A percentile compares a stretch with the other conserved stretches of the same genome.
These are phyloP conservation scores for Helotiales sp. DNA, from an alignment of 2,329 filamentous ascomycete species.

Conservation along the genomic window DNA sequence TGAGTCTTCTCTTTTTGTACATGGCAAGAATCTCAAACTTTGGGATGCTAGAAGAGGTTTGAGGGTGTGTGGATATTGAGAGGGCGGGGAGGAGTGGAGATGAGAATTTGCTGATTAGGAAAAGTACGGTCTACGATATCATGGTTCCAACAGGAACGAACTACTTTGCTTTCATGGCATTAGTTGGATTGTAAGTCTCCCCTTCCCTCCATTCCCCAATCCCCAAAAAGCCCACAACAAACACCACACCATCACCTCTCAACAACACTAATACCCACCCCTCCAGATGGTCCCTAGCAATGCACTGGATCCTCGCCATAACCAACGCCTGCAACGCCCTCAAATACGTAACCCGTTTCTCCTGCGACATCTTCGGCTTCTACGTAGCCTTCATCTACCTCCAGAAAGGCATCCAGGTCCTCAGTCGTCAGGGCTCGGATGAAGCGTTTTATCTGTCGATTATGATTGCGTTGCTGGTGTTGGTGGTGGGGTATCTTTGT, in stretches of 20 bases:
- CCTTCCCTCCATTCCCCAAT: background rate
- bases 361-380: slow-evolving; percentile 92
- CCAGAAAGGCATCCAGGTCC: slow-evolving; percentile 86
- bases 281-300: slow-evolving; percentile 78
- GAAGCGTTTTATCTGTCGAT: slow-evolving; percentile 76
- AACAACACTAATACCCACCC: too few species aligned
- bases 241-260: too few species aligned
- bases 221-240: background rate
- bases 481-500: slow-evolving; percentile 74
- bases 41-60: too few species aligned
- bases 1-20: too few species aligned
- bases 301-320: slow-evolving; percentile 81
- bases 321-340: slow-evolving; percentile 87
- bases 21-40: slow-evolving; percentile 23
- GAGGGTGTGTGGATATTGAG: too few species aligned
- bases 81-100: too few species aligned
- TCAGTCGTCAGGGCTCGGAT: slow-evolving; percentile 69
- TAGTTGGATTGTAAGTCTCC: slow-evolving; percentile 68
- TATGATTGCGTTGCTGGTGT: slow-evolving; percentile 73
- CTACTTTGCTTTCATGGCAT: slow-evolving; percentile 88
- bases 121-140: slow-evolving; percentile 89
- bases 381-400: slow-evolving; percentile 92
- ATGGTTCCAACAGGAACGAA: slow-evolving; percentile 74
- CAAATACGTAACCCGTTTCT: slow-evolving; percentile 88
- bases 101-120: too few species aligned